Evolutionary conservation across 352 stramenopile genomes (phyloP).

Genomic region (Albugo candida): DNA sequence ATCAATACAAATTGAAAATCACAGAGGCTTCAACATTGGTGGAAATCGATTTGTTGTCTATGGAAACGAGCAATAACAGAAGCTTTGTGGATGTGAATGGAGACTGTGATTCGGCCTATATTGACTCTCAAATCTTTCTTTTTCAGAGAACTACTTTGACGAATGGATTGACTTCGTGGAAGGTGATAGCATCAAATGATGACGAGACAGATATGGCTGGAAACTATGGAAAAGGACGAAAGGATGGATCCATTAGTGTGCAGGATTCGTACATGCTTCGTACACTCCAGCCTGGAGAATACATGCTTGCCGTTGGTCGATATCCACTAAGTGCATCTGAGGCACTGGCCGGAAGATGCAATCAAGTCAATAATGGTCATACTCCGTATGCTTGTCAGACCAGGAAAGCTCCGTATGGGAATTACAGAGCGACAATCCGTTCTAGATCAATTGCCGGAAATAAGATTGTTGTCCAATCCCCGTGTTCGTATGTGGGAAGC

Average conservation of each 20-base stretch:
- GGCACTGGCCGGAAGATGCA: constrained; percentile 17
- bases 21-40: constrained; percentile 18
- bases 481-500: constrained; percentile 47
- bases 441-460: constrained; percentile 16
- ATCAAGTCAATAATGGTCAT: constrained; percentile 17
- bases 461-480: constrained; percentile 18
- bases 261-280: constrained; percentile 48
- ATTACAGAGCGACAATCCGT: constrained; percentile 43
- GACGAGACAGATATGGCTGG: constrained; percentile 28
- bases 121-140: constrained; percentile 40
- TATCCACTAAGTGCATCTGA: constrained; percentile 25
- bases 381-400: constrained; percentile 42
- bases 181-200: constrained; percentile 32
- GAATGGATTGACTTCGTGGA: constrained; percentile 10
- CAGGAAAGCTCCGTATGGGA: constrained; percentile 34
- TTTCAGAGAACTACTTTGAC: constrained; percentile 7
- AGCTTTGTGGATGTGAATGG: constrained; percentile 37
- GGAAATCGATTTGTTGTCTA: constrained; percentile 45
- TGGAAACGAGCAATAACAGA: constrained; percentile 27
- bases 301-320: constrained; percentile 33
- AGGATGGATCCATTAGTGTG: constrained; percentile 25
- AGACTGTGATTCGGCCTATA: constrained; percentile 53
- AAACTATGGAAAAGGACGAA: constrained; percentile 18
- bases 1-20: constrained; percentile 34
- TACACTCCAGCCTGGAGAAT: constrained; percentile 18